Conservation (phyloP, 805 yeast genomes). For the Schwanniomyces sp. region DNA sequence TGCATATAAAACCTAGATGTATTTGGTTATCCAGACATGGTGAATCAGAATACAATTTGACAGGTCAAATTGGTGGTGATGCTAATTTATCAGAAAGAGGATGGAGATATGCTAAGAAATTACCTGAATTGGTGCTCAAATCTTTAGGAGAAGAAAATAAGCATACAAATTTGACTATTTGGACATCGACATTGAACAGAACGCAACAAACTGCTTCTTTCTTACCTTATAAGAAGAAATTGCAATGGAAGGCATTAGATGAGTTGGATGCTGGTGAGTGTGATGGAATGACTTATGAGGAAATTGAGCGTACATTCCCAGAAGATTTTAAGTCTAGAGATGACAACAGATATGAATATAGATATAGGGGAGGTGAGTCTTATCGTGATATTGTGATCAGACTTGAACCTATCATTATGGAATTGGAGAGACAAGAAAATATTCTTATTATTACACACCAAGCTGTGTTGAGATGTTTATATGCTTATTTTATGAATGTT, state of each 20-base stretch:
- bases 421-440: slow-evolving; percentile 94
- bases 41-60: slow-evolving; percentile 86
- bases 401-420: slow-evolving; percentile 97
- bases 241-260: slow-evolving; percentile 95
- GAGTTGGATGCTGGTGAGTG: slow-evolving; percentile 97
- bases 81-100: slow-evolving; percentile 85
- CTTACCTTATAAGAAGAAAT: slow-evolving; percentile 71
- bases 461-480: slow-evolving; percentile 93
- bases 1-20: slow-evolving; percentile 87
- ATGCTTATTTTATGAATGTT: slow-evolving; percentile 97
- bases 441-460: slow-evolving; percentile 96
- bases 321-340: slow-evolving; percentile 96
- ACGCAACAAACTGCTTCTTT: slow-evolving; percentile 90
- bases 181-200: slow-evolving; percentile 92
- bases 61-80: slow-evolving; percentile 96
- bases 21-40: slow-evolving; percentile 97
- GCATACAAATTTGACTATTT: slow-evolving; percentile 67
- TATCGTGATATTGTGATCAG: slow-evolving; percentile 94
- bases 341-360: slow-evolving; percentile 90
- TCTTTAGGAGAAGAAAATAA: slow-evolving; percentile 59
- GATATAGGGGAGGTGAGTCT: slow-evolving; percentile 97
- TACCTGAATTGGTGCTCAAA: slow-evolving; percentile 72
- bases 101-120: slow-evolving; percentile 72
- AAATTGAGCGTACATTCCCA: slow-evolving; percentile 80
- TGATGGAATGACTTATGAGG: slow-evolving; percentile 96